phyloP scores from a whole-genome alignment of 495 filamentous ascomycete species.

The Acidomyces sp. region DNA sequence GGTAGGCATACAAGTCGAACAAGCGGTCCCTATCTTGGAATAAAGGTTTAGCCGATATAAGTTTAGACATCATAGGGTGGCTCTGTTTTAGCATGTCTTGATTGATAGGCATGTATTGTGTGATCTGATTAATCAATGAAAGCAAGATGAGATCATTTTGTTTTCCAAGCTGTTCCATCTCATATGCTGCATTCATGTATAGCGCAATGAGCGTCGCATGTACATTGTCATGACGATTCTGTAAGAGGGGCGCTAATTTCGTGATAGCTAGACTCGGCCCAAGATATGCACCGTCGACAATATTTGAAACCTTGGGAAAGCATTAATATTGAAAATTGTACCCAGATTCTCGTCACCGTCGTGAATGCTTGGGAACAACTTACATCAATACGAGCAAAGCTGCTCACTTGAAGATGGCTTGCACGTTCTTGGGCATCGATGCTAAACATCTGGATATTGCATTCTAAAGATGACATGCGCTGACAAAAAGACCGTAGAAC shows the following conservation, averaged over 20 bases:
- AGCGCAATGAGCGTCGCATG: slow-evolving; percentile 25
- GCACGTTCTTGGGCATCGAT: slow-evolving; percentile 15
- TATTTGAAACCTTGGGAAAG: slow-evolving; percentile 28
- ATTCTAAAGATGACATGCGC: neutral
- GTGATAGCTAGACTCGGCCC: slow-evolving; percentile 8
- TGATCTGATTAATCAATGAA: neutral
- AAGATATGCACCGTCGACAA: slow-evolving; percentile 19
- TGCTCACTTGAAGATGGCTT: neutral
- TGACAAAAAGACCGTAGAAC: slow-evolving; percentile 17
- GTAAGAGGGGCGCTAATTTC: slow-evolving; percentile 19
- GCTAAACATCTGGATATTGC: slow-evolving; percentile 18
- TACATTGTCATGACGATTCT: slow-evolving; percentile 14
- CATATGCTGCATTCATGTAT: slow-evolving; percentile 22
- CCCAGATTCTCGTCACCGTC: neutral
- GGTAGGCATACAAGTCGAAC: too few relatives aligned
- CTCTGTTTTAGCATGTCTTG: too few relatives aligned
- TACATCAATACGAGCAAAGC: slow-evolving; percentile 25
- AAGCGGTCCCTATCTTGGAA: too few relatives aligned
- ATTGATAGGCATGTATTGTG: slow-evolving; percentile 5
- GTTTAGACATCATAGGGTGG: too few relatives aligned
- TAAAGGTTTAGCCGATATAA: too few relatives aligned
- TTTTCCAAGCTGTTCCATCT: neutral
- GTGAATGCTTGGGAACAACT: neutral
- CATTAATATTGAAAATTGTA: too few relatives aligned
- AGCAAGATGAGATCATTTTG: neutral